Evolutionary conservation across 805 yeast genomes (phyloP).

Genomic region (Lipomyces starkeyi): DNA sequence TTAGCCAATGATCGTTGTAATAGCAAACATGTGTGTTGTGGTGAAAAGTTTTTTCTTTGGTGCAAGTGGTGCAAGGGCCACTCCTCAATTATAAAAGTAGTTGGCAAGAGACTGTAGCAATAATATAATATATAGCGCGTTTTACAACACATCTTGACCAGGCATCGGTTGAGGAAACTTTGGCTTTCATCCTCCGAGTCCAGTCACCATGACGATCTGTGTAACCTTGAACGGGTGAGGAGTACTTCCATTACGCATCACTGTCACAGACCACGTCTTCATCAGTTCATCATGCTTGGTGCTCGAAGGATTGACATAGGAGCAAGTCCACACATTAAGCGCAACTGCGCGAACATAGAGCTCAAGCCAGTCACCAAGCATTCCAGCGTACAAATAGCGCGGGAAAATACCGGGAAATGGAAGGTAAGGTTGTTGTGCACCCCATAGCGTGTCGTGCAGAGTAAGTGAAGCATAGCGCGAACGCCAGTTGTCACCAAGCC

Average conservation of each 20-base stretch:
- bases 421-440: neutral
- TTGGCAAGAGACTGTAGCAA: too few relatives aligned
- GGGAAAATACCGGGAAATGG: neutral
- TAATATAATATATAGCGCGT: too few relatives aligned
- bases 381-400: neutral
- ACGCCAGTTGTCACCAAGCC: slow-evolving; percentile 57
- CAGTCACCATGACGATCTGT: slow-evolving; percentile 8
- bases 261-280: slow-evolving; percentile 14
- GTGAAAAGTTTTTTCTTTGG: too few relatives aligned
- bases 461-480: slow-evolving; percentile 44
- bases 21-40: too few relatives aligned
- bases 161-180: neutral
- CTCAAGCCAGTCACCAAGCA: neutral
- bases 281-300: slow-evolving; percentile 14
- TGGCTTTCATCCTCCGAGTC: neutral
- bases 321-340: neutral
- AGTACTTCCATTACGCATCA: neutral
- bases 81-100: too few relatives aligned
- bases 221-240: neutral
- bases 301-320: neutral
- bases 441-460: slow-evolving; percentile 6
- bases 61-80: too few relatives aligned
- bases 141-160: too few relatives aligned
- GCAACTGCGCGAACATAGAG: neutral
- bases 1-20: too few relatives aligned